Base-by-base conservation (phyloP, 2,329 filamentous ascomycete genomes). In the Iodosphaeria phyllophila region DNA sequence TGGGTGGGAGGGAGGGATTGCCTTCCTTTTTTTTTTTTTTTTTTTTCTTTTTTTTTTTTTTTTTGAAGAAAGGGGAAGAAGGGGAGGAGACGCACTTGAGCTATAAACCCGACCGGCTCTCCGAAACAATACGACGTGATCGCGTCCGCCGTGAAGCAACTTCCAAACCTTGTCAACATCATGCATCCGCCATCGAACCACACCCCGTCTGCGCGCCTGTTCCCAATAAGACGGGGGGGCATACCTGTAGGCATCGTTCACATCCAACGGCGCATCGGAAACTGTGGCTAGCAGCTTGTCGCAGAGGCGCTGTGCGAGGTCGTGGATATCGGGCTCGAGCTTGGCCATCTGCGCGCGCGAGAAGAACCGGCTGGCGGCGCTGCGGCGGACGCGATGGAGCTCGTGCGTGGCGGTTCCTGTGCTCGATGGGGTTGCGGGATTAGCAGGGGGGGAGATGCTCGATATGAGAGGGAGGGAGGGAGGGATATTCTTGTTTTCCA, bases 61-160 rank as follows among this genome's bases (percentile, higher is more conserved):
- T n/a, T 19, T 19, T 8, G 18, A 19, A 8, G n/a, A 19, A 8
- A 8, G 18, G 8, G 18, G 18, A 8, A 19, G 18, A n/a, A n/a
- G n/a, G n/a, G n/a, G n/a, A n/a, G n/a, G n/a, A n/a, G n/a, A n/a
- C n/a, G n/a, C 3, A 48, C 35, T 27, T 48, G 43, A 5, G 34
- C 32, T 12, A 47, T 22, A 19, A 47, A 37, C 2, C 48, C 49
- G 26, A 51, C 41, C 4, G 36, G 34, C 21, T 51, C 43, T 7
- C 51, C 50, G 27, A 53, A 54, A 13, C 39, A 41, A 24, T 51
- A 53, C 2, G 41, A 36, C 2, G 43, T 44, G 15, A 53, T 52
- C 3, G 43, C 40, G n/a, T 54, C 50, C 1, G 47, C 41, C 0
- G 48, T 51, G 26, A 51, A 51, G 31, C 49, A 52, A 28, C 44